Evolutionary conservation across 306 rosid species (phyloP).

Genomic region (Prinsepia uniflora): DNA sequence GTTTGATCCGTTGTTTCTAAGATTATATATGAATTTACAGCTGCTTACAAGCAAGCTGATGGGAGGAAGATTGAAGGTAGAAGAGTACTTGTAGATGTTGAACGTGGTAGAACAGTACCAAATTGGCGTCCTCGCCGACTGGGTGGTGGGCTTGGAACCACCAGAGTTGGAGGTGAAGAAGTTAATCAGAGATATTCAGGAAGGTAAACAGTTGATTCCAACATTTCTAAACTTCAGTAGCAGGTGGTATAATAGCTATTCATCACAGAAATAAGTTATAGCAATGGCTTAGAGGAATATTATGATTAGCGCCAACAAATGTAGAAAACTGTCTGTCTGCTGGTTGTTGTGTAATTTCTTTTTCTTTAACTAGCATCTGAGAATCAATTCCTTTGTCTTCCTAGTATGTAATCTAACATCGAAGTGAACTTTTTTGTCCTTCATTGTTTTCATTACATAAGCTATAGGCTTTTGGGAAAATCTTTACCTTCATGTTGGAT

Average conservation of each 20-base stretch:
- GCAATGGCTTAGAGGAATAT: background rate
- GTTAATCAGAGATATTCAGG: constrained; percentile 79
- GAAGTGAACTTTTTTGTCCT: background rate
- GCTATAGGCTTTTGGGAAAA: background rate
- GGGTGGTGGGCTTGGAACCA: constrained; percentile 99
- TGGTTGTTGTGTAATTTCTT: background rate
- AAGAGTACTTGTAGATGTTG: constrained; percentile 97
- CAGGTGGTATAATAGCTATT: background rate
- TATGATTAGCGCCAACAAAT: background rate
- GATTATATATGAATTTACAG: constrained; percentile 36
- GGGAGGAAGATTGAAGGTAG: constrained; percentile 95
- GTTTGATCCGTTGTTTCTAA: constrained; percentile 3
- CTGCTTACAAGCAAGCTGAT: constrained; percentile 99
- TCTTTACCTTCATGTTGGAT: background rate
- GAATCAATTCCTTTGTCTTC: background rate
- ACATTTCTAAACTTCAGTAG: constrained; percentile 3
- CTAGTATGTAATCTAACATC: background rate
- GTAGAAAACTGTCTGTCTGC: background rate
- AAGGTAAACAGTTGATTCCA: constrained; percentile 45
- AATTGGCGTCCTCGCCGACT: constrained; percentile 99
- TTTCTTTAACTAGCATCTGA: background rate
- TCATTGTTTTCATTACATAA: background rate
- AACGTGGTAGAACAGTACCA: constrained; percentile 98
- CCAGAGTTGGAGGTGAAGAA: constrained; percentile 95
- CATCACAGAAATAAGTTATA: background rate